phyloP scores from a whole-genome alignment of 73 alveolate genomes.

The Paramecium caudatum region DNA sequence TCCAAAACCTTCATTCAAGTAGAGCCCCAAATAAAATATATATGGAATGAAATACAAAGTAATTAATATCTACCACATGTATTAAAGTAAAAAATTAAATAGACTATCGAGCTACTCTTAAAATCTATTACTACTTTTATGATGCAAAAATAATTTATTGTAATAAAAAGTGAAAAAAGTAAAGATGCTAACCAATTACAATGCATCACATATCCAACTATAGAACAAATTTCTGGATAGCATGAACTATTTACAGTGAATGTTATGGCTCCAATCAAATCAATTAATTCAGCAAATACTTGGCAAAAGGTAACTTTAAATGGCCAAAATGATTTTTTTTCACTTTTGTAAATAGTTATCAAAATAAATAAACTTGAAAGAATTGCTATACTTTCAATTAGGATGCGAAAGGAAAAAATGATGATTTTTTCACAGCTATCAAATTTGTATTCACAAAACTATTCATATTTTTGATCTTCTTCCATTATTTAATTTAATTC shows the following conservation, averaged over 20 bases:
- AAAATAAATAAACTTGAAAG: neutral
- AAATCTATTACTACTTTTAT: neutral
- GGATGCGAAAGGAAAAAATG: neutral
- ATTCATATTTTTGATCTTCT: neutral
- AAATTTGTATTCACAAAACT: neutral
- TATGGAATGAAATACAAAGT: neutral
- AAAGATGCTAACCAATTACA: slow-evolving; percentile 44
- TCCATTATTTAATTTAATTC: neutral
- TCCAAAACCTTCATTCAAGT: neutral
- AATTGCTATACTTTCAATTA: neutral
- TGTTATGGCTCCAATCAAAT: neutral
- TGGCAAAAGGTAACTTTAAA: neutral
- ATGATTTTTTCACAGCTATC: neutral
- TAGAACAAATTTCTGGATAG: neutral
- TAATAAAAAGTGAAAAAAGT: neutral
- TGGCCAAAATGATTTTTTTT: slow-evolving; percentile 24
- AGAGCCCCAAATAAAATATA: neutral
- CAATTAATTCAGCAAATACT: neutral
- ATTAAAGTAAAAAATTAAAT: neutral
- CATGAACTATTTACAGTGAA: neutral
- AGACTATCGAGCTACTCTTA: neutral
- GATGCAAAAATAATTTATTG: neutral
- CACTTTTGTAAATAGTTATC: neutral
- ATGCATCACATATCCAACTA: slow-evolving; percentile 19
- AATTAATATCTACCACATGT: neutral